Evolutionary conservation across 2,329 filamentous ascomycete species (phyloP).

Genomic region (Colletotrichum sp.): DNA sequence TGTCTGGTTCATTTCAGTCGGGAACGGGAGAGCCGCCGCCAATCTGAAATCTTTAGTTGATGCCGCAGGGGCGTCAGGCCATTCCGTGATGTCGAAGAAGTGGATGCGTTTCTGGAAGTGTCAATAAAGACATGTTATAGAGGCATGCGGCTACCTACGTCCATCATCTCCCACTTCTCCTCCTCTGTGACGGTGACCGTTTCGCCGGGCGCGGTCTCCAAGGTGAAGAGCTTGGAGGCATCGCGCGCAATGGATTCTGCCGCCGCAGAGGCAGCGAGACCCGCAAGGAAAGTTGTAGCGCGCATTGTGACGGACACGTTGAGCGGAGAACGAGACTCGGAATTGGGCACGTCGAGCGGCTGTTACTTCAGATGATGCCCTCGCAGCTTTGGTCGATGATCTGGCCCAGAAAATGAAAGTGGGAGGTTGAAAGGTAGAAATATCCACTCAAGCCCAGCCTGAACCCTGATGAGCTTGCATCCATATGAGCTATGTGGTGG

Average conservation of each 20-base stretch:
- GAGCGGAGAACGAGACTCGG: background rate
- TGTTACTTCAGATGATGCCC: background rate
- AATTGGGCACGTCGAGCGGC: background rate
- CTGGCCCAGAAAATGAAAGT: background rate
- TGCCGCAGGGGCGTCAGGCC: constrained; percentile 12
- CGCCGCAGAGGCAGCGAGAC: constrained; percentile 21
- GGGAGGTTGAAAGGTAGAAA: background rate
- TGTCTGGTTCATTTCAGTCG: constrained; percentile 22
- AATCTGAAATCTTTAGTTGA: background rate
- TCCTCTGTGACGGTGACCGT: constrained; percentile 28
- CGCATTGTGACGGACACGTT: constrained; percentile 19
- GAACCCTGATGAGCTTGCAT: background rate
- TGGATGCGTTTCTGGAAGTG: constrained; percentile 22
- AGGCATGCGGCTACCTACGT: constrained; percentile 8
- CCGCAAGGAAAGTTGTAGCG: constrained; percentile 21
- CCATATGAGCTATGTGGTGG: background rate
- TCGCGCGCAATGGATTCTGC: constrained; percentile 9
- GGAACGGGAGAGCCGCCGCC: constrained; percentile 22
- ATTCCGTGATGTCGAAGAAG: constrained; percentile 31
- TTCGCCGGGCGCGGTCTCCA: constrained; percentile 25
- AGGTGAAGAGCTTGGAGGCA: constrained; percentile 23
- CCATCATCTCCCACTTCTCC: constrained; percentile 28
- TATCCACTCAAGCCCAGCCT: background rate
- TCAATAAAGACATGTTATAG: accelerated
- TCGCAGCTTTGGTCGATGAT: background rate